A percentile compares a stretch with the other conserved stretches of the same genome.
These are phyloP conservation scores for Diphasiastrum complanatum DNA, from an alignment of 83 land plant species.

Conservation along the genomic window DNA sequence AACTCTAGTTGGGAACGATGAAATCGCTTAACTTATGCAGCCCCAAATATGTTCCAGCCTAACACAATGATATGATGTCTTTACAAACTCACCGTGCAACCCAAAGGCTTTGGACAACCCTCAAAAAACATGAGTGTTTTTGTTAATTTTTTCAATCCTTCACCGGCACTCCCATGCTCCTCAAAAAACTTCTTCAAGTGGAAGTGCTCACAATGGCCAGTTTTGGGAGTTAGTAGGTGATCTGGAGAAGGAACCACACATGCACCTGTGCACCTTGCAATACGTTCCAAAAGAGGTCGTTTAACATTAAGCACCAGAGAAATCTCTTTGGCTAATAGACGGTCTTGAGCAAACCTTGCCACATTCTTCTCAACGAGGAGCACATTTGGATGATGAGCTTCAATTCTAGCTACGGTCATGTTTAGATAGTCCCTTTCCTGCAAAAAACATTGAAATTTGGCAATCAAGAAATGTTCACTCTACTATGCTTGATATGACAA, in stretches of 20 bases:
- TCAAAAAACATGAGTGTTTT: conserved; percentile 84
- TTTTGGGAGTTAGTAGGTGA: conserved; percentile 27
- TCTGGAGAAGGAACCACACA: conserved; percentile 54
- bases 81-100: conserved; percentile 58
- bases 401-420: conserved; percentile 49
- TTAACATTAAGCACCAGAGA: conserved; percentile 78
- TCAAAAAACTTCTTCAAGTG: conserved; percentile 64
- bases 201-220: conserved; percentile 60
- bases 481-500: too few species aligned
- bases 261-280: conserved; percentile 79
- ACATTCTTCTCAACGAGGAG: conserved; percentile 77
- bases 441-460: not conserved
- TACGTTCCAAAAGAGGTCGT: conserved; percentile 60
- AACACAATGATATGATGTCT: not conserved
- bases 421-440: conserved; percentile 59
- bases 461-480: too few species aligned
- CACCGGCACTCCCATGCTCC: conserved; percentile 47
- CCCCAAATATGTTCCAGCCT: too few species aligned
- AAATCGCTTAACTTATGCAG: too few species aligned
- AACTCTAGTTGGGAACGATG: too few species aligned
- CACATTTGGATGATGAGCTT: conserved; percentile 59
- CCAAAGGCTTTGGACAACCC: conserved; percentile 75
- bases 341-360: conserved; percentile 56
- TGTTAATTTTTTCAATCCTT: conserved; percentile 41
- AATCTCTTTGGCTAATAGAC: conserved; percentile 51